Conservation (phyloP, 768 basidiomycete species). For the Obba rivulosa region DNA sequence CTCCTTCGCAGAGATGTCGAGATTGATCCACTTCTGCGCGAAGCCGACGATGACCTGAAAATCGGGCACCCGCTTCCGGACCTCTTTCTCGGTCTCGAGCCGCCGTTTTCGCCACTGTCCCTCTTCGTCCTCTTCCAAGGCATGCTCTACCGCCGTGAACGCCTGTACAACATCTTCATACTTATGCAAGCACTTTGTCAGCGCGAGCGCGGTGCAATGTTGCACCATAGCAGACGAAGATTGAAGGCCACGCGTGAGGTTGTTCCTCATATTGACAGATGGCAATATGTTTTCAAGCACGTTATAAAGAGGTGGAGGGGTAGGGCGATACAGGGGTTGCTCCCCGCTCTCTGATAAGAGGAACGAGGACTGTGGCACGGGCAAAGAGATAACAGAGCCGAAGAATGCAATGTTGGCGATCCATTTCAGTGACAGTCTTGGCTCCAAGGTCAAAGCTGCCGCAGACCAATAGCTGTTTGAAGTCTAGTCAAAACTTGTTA, state of each 20-base stretch:
- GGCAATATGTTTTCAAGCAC: constrained; percentile 82
- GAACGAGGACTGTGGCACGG: constrained; percentile 63
- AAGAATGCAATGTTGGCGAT: constrained; percentile 84
- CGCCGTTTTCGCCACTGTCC: constrained; percentile 71
- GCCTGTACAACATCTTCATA: constrained; percentile 49
- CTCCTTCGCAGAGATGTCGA: not conserved
- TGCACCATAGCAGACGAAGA: constrained; percentile 71
- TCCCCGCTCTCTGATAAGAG: constrained; percentile 32
- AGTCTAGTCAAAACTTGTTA: not conserved
- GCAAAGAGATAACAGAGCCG: constrained; percentile 70
- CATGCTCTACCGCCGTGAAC: constrained; percentile 55
- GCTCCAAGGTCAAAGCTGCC: constrained; percentile 70
- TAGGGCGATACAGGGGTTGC: constrained; percentile 50
- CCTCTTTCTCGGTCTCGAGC: constrained; percentile 70
- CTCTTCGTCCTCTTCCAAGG: constrained; percentile 27
- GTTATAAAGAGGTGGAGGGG: constrained; percentile 65
- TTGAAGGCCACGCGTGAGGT: constrained; percentile 81
- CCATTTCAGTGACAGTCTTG: constrained; percentile 87
- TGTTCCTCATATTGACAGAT: constrained; percentile 56
- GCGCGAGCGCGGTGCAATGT: constrained; percentile 74
- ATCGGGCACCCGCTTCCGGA: constrained; percentile 74
- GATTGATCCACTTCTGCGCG: constrained; percentile 34
- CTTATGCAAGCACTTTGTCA: constrained; percentile 74
- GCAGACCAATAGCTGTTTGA: constrained; percentile 62
- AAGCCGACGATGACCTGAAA: constrained; percentile 83